Percentiles rank a stretch among this genome's conserved stretches.
These are phyloP conservation scores for Phytopythium vexans DNA, from an alignment of 352 stramenopile genomes.

Conservation along the genomic window DNA sequence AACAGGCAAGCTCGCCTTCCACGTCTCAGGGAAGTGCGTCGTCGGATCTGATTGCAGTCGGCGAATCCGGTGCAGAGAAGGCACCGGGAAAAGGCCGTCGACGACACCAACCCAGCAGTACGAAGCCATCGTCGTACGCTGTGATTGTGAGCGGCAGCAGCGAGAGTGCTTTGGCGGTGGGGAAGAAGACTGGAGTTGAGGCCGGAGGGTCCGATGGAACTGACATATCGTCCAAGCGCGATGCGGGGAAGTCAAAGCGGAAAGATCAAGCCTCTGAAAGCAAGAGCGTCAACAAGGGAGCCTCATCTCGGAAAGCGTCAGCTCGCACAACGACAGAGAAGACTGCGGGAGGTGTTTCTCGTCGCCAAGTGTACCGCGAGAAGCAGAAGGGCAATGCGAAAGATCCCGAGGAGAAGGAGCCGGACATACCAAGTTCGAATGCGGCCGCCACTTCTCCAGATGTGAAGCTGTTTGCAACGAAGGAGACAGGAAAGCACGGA, in stretches of 20 bases:
- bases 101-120: background rate
- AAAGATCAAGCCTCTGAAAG: background rate
- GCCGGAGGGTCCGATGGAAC: too few relatives aligned
- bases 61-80: background rate
- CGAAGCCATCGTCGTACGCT: conserved; percentile 3
- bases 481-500: background rate
- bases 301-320: conserved; percentile 15
- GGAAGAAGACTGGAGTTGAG: background rate
- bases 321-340: conserved; percentile 19
- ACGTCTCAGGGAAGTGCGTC: conserved; percentile 4
- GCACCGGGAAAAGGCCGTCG: background rate
- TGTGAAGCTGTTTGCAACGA: background rate
- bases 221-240: background rate
- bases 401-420: conserved; percentile 5
- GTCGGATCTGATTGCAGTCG: background rate
- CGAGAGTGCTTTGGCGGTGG: background rate
- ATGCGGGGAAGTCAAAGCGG: background rate
- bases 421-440: background rate
- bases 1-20: background rate
- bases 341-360: conserved; percentile 4
- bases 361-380: conserved; percentile 62
- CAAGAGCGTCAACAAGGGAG: background rate
- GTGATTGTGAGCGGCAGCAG: background rate
- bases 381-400: conserved; percentile 31
- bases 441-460: background rate